Conservation (phyloP, 176 grass and related monocot genomes). For the Oryza rufipogon region DNA sequence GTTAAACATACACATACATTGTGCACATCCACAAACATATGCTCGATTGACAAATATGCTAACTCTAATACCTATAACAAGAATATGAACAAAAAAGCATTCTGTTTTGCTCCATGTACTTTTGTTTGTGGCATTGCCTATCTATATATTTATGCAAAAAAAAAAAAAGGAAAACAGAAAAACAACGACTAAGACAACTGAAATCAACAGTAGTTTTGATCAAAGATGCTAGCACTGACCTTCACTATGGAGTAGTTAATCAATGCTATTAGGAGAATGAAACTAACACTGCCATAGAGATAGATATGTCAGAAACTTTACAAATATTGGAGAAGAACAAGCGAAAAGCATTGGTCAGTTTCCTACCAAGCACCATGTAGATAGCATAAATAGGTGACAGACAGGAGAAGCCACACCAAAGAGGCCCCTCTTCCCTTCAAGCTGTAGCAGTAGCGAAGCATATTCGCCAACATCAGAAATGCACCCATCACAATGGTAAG, state of each 20-base stretch:
- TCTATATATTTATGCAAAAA: background rate
- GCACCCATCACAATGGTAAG: slow-evolving; percentile 69
- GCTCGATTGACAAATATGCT: background rate
- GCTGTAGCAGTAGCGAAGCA: slow-evolving; percentile 49
- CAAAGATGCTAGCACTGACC: slow-evolving; percentile 53
- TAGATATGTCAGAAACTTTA: slow-evolving; percentile 34
- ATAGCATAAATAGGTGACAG: slow-evolving; percentile 78
- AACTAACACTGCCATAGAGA: slow-evolving; percentile 62
- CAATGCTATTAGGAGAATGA: slow-evolving; percentile 70
- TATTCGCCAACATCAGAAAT: slow-evolving; percentile 62
- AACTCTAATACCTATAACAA: background rate
- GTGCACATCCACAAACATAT: background rate
- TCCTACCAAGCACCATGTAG: slow-evolving; percentile 93
- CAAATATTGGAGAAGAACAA: background rate
- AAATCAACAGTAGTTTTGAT: background rate
- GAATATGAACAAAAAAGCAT: slow-evolving; percentile 4
- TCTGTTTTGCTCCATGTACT: background rate
- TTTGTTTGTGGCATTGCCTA: background rate
- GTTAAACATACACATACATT: background rate
- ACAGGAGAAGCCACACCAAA: slow-evolving; percentile 76
- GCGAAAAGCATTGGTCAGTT: background rate
- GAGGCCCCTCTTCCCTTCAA: slow-evolving; percentile 73
- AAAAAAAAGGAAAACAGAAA: background rate
- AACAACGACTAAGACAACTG: background rate
- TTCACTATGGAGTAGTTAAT: slow-evolving; percentile 78